Evolutionary conservation across 805 yeast species (phyloP), one percentile per base, ranked within the genome.

Genomic region (Candida railenensis): DNA sequence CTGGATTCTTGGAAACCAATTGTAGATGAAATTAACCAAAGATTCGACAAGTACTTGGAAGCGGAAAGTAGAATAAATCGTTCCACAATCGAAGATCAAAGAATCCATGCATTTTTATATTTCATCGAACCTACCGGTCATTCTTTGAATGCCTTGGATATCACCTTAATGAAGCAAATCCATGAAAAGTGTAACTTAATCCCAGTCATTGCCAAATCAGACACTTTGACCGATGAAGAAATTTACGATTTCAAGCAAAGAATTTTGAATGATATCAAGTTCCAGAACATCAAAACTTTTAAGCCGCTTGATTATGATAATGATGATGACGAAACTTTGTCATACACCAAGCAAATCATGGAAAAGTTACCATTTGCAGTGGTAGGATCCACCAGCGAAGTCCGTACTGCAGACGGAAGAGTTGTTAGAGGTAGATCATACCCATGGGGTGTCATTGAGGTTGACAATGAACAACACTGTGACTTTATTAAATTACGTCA

Each of bases 381-480:
- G 53, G 87, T 94, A 45, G 99, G 97, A 19, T 89, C 97, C 19
- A 87, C 94, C 19, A 70, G 73, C 48, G 82, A 81, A 52, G 83
- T 87, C 32, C 83, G 83, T 56, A 70, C 76, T 37, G 64, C 77
- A 37, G 94, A 87, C 61, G 97, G 97, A 37, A 79, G 88, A 64
- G 54, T 64, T 38, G 95, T 91, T 39, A 83, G 97, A 67, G 97
- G 96, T 55, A 87, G 99, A 71, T 73, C 80, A 51, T 92, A 92
- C 66, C 97, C 98, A 51, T 94, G 99, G 99, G 98, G 98, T 55
- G 77, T 87, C 19, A 87, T 94, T 58, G 97, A 94, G 70, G 91
- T 94, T 56, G 97, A 90, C 66, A 92, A 94, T 65, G 94, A 89
- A 71, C 82, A 83, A 47, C 97, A 94, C 65, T 87, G 90, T 66